Conservation (phyloP, 176 grass and related monocot species). For the Hsuehochloa calcarea region DNA sequence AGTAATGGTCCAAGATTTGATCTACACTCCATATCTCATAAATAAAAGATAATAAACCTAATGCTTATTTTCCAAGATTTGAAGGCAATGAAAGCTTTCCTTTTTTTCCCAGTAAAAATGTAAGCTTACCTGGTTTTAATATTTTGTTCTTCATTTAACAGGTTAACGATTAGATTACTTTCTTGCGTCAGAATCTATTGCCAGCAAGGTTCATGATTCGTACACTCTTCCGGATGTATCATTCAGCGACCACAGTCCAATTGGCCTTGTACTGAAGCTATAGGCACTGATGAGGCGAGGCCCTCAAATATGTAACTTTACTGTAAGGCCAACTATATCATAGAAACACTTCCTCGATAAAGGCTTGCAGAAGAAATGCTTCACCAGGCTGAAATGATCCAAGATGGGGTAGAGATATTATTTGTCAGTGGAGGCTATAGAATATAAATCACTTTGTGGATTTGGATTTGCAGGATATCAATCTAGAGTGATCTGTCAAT, state of each 20-base stretch:
- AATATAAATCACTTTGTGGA: neutral
- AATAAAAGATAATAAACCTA: neutral
- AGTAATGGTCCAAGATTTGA: neutral
- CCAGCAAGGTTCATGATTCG: conserved; percentile 64
- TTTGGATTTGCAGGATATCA: neutral
- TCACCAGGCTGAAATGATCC: neutral
- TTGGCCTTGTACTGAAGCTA: conserved; percentile 74
- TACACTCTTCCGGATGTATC: conserved; percentile 76
- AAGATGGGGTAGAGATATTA: neutral
- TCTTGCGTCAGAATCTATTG: conserved; percentile 62
- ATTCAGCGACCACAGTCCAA: conserved; percentile 79
- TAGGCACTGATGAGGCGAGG: conserved; percentile 13
- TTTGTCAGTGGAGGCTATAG: neutral
- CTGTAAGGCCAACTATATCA: neutral
- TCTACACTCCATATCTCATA: neutral
- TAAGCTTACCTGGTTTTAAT: neutral
- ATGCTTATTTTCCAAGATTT: neutral
- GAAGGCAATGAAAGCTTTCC: neutral
- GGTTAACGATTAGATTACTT: conserved; percentile 90
- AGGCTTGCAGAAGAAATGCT: conserved; percentile 22
- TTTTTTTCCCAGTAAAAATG: neutral
- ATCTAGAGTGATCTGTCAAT: neutral
- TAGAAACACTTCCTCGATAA: neutral
- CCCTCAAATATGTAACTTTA: neutral
- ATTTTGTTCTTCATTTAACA: conserved; percentile 31